Evolutionary conservation across 192 early-diverging fungal species (phyloP), one percentile per base, ranked within the genome.

Genomic region (Umbelopsis sp.): DNA sequence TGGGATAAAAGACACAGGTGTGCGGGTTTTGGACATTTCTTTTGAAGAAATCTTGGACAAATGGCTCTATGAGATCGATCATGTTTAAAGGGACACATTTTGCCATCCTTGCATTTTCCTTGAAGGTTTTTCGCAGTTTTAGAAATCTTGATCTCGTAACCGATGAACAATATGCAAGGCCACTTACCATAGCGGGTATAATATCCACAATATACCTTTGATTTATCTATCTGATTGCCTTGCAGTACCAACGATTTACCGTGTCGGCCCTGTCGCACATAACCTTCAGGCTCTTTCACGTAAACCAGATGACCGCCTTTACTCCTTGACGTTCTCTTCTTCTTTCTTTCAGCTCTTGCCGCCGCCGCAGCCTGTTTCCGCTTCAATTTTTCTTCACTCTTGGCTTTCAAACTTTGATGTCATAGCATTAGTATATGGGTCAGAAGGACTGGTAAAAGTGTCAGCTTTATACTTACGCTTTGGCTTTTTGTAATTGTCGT

Each of bases 1-100:
- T 93, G 91, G 16, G 89, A 89, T 18, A 84, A 64, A 20, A 70
- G 47, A 64, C 86, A 87, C 15, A 70, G 53, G 8, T 49, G 66
- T 22, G 64, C 71, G 12, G 68, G 61, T 58, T 82, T 83, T 33
- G 46, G 71, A 47, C 90, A 90, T 22, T 80, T 78, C 1, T 71
- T 69, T 5, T 73, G 75, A 15, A 85, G 70, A 70, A 82, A 88
- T 16, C 73, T 73, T 50, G 80, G 74, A 55, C 87, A 89, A 1
- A 87, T 77, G 1, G 87, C 81, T 18, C 83, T 68, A 35, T 80
- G 82, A 22, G 66, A 48, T 22, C 71, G 80, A 23, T 85, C 86
- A 55, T 89, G 87, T 12, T 78, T 52, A 46, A 84, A 85, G 0
- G 79, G 74, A 53, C 86, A 89, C 6, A 48, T 20, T 1, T 33